phyloP scores from a whole-genome alignment of 2,329 filamentous ascomycete species.

The Colletotrichum gloeosporioides region DNA sequence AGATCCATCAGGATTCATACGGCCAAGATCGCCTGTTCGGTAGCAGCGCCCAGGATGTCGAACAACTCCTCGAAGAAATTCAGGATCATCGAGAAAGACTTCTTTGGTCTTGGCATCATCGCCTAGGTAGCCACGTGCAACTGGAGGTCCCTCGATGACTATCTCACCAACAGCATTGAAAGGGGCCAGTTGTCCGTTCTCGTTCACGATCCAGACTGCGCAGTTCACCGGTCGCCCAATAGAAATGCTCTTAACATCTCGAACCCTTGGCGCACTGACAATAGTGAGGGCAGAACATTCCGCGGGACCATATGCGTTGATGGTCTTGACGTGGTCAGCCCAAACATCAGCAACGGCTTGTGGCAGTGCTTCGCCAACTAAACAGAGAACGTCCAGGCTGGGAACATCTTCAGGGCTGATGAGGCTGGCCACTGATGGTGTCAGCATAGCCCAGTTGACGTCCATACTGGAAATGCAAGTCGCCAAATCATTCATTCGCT shows the following conservation, averaged over 20 bases:
- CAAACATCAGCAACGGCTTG: conserved; percentile 22
- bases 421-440: conserved; percentile 13
- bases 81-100: background rate
- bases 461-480: background rate
- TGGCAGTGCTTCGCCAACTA: conserved; percentile 18
- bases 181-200: conserved; percentile 24
- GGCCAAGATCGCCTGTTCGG: conserved; percentile 7
- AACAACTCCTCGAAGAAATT: background rate
- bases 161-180: conserved; percentile 30
- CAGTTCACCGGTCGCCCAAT: background rate
- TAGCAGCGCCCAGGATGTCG: conserved; percentile 3
- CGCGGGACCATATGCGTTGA: conserved; percentile 24
- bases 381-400: background rate
- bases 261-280: background rate
- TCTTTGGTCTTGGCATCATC: background rate
- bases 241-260: background rate
- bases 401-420: conserved; percentile 10
- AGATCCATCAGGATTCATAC: conserved; percentile 13
- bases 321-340: conserved; percentile 1
- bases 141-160: conserved; percentile 29
- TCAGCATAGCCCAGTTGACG: conserved; percentile 16
- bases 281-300: conserved; percentile 24
- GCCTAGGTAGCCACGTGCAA: conserved; percentile 23
- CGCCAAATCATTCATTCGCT: conserved; percentile 35
- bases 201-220: conserved; percentile 28